Evolutionary conservation across 2,329 filamentous ascomycete species (phyloP).

Genomic region (Pyrenochaeta sp.): DNA sequence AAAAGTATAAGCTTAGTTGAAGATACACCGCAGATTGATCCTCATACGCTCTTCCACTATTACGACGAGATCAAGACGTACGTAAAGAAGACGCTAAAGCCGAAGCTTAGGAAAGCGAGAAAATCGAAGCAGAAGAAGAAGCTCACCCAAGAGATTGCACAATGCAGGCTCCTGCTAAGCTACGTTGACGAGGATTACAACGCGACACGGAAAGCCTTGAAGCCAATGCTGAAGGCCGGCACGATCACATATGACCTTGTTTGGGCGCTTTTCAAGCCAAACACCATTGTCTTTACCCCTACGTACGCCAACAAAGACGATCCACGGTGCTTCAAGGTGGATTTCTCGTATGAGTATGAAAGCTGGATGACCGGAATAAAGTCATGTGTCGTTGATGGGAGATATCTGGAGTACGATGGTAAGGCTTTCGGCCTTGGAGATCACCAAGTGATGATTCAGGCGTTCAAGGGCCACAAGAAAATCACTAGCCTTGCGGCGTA

Average conservation of each 20-base stretch:
- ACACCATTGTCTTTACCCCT: constrained; percentile 77
- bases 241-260: constrained; percentile 88
- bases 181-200: constrained; percentile 86
- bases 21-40: constrained; percentile 72
- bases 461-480: constrained; percentile 82
- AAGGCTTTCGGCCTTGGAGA: constrained; percentile 82
- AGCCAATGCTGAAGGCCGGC: constrained; percentile 80
- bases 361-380: constrained; percentile 72
- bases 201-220: constrained; percentile 78
- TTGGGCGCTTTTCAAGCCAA: constrained; percentile 90
- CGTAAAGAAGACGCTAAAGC: constrained; percentile 70
- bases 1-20: constrained; percentile 83
- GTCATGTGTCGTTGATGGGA: constrained; percentile 79
- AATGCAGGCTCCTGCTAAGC: constrained; percentile 76
- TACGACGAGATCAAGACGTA: constrained; percentile 76
- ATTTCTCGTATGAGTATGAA: constrained; percentile 74
- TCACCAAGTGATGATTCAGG: constrained; percentile 72
- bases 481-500: constrained; percentile 81
- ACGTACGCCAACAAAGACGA: constrained; percentile 81
- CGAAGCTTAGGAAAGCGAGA: constrained; percentile 64
- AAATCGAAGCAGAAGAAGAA: constrained; percentile 69
- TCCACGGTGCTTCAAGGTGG: constrained; percentile 82
- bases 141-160: constrained; percentile 65
- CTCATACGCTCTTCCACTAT: constrained; percentile 65
- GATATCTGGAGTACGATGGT: constrained; percentile 87